These are phyloP conservation scores for Nothopassalora personata DNA, from an alignment of 2,329 filamentous ascomycete species.

Conservation along the genomic window DNA sequence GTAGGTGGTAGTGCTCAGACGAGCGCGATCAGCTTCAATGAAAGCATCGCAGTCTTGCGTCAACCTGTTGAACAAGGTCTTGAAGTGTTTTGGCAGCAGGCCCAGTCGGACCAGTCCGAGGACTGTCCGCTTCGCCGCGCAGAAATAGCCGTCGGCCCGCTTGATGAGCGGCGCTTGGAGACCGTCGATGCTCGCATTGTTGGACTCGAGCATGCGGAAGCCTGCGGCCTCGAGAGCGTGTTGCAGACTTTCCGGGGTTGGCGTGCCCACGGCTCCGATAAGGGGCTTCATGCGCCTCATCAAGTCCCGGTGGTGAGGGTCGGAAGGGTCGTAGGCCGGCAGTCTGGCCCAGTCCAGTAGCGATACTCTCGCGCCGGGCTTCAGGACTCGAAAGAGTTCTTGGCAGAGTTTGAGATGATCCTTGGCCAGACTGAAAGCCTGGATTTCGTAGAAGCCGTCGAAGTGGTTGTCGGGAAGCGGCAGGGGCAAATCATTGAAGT, in stretches of 20 bases:
- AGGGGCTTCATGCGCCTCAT: slow-evolving; percentile 28
- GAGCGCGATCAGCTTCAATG: slow-evolving; percentile 24
- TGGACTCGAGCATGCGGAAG: slow-evolving; percentile 20
- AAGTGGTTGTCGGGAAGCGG: slow-evolving; percentile 23
- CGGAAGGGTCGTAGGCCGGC: slow-evolving; percentile 20
- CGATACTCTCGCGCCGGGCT: slow-evolving; percentile 25
- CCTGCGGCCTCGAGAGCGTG: slow-evolving; percentile 22
- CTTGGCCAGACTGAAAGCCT: slow-evolving; percentile 28
- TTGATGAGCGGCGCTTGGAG: slow-evolving; percentile 28
- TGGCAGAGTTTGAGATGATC: slow-evolving; percentile 20
- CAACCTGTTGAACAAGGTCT: slow-evolving; percentile 25
- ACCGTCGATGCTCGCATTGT: slow-evolving; percentile 25
- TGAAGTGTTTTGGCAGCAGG: slow-evolving; percentile 26
- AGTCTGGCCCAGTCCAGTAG: slow-evolving; percentile 29
- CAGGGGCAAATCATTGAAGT: slow-evolving; percentile 29
- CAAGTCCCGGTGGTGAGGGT: slow-evolving; percentile 22
- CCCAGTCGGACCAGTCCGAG: slow-evolving; percentile 21
- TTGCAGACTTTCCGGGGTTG: slow-evolving; percentile 23
- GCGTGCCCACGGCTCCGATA: slow-evolving; percentile 29
- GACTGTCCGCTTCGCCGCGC: slow-evolving; percentile 11
- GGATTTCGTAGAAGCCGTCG: slow-evolving; percentile 31
- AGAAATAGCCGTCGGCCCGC: slow-evolving; percentile 24
- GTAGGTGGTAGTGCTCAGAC: slow-evolving; percentile 27
- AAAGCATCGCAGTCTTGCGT: slow-evolving; percentile 27
- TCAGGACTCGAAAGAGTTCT: slow-evolving; percentile 26